Conservation (phyloP, 1,284 basidiomycete genomes). For the Caloboletus firmus region DNA sequence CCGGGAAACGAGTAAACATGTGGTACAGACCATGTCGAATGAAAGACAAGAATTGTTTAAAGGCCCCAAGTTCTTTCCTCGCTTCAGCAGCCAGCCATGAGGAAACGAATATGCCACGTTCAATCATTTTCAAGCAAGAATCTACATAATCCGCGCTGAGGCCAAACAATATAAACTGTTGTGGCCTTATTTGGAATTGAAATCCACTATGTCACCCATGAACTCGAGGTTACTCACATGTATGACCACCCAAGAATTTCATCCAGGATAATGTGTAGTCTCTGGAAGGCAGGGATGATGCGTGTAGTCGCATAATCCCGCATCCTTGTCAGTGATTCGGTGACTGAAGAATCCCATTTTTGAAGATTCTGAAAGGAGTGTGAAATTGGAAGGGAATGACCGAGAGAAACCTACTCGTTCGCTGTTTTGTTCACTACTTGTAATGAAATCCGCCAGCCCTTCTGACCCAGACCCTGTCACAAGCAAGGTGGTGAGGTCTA, state of each 20-base stretch:
- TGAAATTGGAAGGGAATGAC: slow-evolving; percentile 19
- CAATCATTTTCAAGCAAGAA: slow-evolving; percentile 50
- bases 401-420: slow-evolving; percentile 57
- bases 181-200: slow-evolving; percentile 41
- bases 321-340: slow-evolving; percentile 66
- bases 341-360: slow-evolving; percentile 76
- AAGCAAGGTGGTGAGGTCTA: slow-evolving; percentile 71
- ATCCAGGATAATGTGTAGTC: slow-evolving; percentile 69
- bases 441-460: slow-evolving; percentile 67
- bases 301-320: slow-evolving; percentile 71
- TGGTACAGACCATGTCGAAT: slow-evolving; percentile 61
- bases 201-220: slow-evolving; percentile 10
- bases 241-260: slow-evolving; percentile 75
- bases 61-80: slow-evolving; percentile 64
- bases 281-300: slow-evolving; percentile 70
- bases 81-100: slow-evolving; percentile 67
- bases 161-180: slow-evolving; percentile 48
- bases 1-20: slow-evolving; percentile 16
- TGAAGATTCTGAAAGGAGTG: slow-evolving; percentile 56
- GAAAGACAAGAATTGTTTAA: slow-evolving; percentile 79
- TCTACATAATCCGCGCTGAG: slow-evolving; percentile 51
- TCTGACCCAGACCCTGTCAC: slow-evolving; percentile 69
- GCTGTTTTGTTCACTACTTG: slow-evolving; percentile 75
- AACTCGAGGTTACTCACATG: slow-evolving; percentile 50
- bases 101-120: slow-evolving; percentile 58